Base-by-base conservation (phyloP, 2,329 filamentous ascomycete genomes). In the Hypocrella siamensis region DNA sequence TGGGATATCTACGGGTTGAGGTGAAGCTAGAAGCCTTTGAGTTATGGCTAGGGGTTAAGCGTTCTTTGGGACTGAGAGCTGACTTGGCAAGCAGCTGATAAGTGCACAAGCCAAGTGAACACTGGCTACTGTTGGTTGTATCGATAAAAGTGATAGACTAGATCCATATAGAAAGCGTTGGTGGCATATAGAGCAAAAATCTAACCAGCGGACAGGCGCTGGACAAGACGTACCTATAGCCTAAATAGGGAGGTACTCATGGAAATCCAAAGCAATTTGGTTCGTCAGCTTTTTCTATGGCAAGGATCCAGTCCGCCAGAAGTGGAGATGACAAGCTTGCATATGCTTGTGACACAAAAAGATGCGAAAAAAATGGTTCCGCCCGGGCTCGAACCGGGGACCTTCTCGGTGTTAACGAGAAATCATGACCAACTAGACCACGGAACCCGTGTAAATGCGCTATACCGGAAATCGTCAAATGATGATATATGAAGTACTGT, bases 11-110 rank as follows among this genome's bases (percentile, higher is more conserved):
- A 28, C 57, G 72, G 19, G 70, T 79, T 4, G 69, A 73, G 52
- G 41, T 71, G 26, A 78, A 76, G 57, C 56, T 80, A 19, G 67
- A 70, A 42, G 57, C 58, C 6, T 78, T 77, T 51, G 75, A 79
- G 56, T 45, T 70, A 26, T 76, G 68, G 67, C 50, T 79, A 21
- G 54, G 54, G 18, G 39, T 67, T 5, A 71, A 73, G 54, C 60
- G 70, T 34, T 42, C 61, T 21, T 31, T 61, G 11, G 58, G 58
- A 4, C 25, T 54, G 17, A 42, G 41, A 33, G 37, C 35, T 12
- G n/a, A 46, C 35, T 43, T 54, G 42, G 44, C 44, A 14, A 39
- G 38, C 11, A 30, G 26, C 5, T 28, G 41, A 35, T 39, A 39
- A 32, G 33, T 52, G 31, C 34, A 35, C 34, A 38, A 38, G 34